Base-by-base conservation (phyloP, 495 filamentous ascomycete genomes). In the Elaphomyces granulatus region DNA sequence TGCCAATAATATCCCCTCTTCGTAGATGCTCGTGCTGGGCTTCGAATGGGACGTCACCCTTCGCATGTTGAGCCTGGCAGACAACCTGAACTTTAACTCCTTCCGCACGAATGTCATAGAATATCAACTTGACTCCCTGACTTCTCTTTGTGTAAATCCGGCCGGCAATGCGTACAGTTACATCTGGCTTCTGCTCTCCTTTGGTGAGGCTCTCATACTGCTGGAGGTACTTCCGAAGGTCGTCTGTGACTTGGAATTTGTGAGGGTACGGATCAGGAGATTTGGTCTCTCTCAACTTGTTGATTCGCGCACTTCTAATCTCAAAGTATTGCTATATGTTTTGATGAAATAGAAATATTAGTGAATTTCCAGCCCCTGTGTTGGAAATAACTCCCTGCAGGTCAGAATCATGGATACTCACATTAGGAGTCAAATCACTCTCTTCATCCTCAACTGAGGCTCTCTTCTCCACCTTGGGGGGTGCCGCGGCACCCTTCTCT, bases 251-350 rank as follows among this genome's bases (percentile, higher is more conserved):
- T 33, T 86, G 67, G 72, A 95, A 96, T 71, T 96, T 96, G 76
- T 99, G 90, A 8, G 90, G 92, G 59, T 94, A 95, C 14, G 90
- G 86, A 58, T 93, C 81, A 15, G 84, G 85, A 28, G 77, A 61
- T 64, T 86, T 78, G 56, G 72, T 78, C 56, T 81, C 70, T 54
- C 79, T 78, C 41, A 95, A 74, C 70, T 85, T 86, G 55, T 87
- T 81, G 70, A 96, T 75, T 34, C 68, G 70, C 37, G 82, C 75
- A 49, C 77, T 85, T 35, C 90, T 84, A 51, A 98, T 92, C 66
- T 98, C 88, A 54, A 94, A 92, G 65, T 96, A 98, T 87, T 93
- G 84, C 83, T 88, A 45, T 35, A 35, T 19, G 43, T n/a, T n/a
- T n/a, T n/a, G n/a, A n/a, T n/a, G n/a, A n/a, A 1, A 15, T 35